Conservation (phyloP, 2,329 filamentous ascomycete species). For the Paecilomyces fulvus region DNA sequence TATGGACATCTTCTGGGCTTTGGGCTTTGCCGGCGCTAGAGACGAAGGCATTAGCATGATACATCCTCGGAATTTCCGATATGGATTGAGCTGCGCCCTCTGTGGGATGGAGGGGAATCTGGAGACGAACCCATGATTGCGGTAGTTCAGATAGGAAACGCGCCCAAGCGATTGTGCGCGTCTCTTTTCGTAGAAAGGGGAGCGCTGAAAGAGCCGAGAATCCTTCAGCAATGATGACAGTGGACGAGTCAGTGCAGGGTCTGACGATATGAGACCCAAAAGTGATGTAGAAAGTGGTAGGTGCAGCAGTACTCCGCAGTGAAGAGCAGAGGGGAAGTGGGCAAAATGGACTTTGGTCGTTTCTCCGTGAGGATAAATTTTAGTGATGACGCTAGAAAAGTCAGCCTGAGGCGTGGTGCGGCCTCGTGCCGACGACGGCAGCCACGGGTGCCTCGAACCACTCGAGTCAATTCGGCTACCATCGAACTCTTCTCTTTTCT, state of each 20-base stretch:
- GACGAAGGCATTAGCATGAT: constrained; percentile 37
- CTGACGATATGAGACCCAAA: constrained; percentile 1
- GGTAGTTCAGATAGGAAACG: constrained; percentile 33
- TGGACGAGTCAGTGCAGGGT: neutral
- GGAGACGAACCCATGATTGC: constrained; percentile 52
- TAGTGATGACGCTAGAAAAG: constrained; percentile 36
- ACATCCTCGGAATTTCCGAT: constrained; percentile 6
- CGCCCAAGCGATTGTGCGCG: constrained; percentile 33
- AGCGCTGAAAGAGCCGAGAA: constrained; percentile 14
- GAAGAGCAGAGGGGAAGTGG: constrained; percentile 15
- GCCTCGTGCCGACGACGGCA: constrained; percentile 4
- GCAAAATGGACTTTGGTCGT: constrained; percentile 14
- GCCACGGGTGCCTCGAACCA: constrained; percentile 8
- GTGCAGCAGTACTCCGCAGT: constrained; percentile 4
- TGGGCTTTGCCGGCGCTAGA: constrained; percentile 83
- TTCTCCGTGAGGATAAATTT: constrained; percentile 31
- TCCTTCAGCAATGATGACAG: constrained; percentile 11
- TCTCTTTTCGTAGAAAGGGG: constrained; percentile 20
- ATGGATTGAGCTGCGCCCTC: constrained; percentile 2
- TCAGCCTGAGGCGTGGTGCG: constrained; percentile 25
- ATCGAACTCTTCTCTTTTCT: neutral
- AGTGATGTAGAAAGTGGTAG: constrained; percentile 1
- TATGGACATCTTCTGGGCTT: constrained; percentile 94
- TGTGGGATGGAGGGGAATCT: neutral
- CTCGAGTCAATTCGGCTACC: neutral